Base-by-base conservation (phyloP, 2,329 filamentous ascomycete genomes). In the Graphium sp. region DNA sequence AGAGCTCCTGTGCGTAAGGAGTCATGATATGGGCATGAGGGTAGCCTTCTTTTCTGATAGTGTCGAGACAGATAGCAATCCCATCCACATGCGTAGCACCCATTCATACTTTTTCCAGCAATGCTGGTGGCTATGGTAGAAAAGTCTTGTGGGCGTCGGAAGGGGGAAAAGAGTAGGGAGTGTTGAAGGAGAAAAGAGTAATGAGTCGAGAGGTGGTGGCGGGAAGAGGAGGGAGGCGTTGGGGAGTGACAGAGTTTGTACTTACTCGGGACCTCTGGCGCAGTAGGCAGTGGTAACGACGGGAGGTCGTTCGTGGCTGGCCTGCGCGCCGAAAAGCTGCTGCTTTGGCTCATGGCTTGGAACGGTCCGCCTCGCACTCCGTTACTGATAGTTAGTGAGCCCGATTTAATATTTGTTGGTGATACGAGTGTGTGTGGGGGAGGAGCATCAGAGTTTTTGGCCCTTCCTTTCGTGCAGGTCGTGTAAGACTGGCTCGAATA, bases 281-380 rank as follows among this genome's bases (percentile, higher is more conserved):
- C 70, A 37, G 71, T 69, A 28, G 44, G 45, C 12, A 82, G 65
- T 44, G 78, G 71, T 45, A 81, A 80, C 39, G 55, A 65, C 33
- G 76, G 75, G 36, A 84, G 62, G 41, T 66, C 66, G 33, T 67
- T 69, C 36, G 76, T 71, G 44, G 75, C 75, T 44, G 73, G 68
- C 50, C 77, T 69, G 43, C 78, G 68, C 49, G 74, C 64, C 40
- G 74, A 69, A 47, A 84, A 73, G 55, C 75, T 77, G n/a, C n/a
- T n/a, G n/a, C n/a, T n/a, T n/a, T n/a, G n/a, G n/a, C n/a, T n/a
- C n/a, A n/a, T n/a, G n/a, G n/a, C 11, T 30, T 23, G 23, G 22
- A n/a, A 12, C 22, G 18, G 22, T 26, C 7, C 5, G 26, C 18
- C n/a, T 12, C 15, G 18, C 18, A 26, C 24, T 11, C 8, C 7